These are phyloP conservation scores for Fagopyrum tataricum DNA, from an alignment of 148 eudicot species.

Conservation along the genomic window DNA sequence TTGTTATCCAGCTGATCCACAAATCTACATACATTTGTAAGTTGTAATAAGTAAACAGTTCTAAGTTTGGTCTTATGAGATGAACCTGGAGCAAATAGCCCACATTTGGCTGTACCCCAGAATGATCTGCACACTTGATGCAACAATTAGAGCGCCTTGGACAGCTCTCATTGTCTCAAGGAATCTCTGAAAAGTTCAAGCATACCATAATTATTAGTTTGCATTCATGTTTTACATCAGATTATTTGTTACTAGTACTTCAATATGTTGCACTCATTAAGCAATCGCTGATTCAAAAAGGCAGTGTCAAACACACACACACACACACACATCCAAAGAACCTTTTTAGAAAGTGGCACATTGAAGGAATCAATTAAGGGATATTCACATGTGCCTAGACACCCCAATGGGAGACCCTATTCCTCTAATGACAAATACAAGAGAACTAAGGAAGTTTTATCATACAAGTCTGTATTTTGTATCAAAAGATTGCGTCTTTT, in stretches of 20 bases:
- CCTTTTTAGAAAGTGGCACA: slow-evolving; percentile 24
- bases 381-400: slow-evolving; percentile 5
- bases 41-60: neutral
- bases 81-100: slow-evolving; percentile 95
- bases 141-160: slow-evolving; percentile 94
- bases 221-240: neutral
- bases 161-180: slow-evolving; percentile 77
- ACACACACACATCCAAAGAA: slow-evolving; percentile 3
- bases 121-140: slow-evolving; percentile 94
- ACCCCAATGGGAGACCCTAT: slow-evolving; percentile 6
- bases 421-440: neutral
- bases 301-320: neutral
- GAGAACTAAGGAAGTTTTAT: neutral
- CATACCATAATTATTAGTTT: neutral
- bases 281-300: slow-evolving; percentile 23
- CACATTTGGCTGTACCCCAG: slow-evolving; percentile 95
- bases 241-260: neutral
- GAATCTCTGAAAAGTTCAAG: slow-evolving; percentile 48
- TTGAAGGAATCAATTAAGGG: neutral
- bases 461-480: neutral
- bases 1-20: neutral
- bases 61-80: neutral
- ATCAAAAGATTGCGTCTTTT: neutral
- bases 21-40: neutral
- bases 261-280: slow-evolving; percentile 1